Percentiles rank a stretch among this genome's conserved stretches.
phyloP scores from a whole-genome alignment of 441 rosid species.

The Brassica balearica region DNA sequence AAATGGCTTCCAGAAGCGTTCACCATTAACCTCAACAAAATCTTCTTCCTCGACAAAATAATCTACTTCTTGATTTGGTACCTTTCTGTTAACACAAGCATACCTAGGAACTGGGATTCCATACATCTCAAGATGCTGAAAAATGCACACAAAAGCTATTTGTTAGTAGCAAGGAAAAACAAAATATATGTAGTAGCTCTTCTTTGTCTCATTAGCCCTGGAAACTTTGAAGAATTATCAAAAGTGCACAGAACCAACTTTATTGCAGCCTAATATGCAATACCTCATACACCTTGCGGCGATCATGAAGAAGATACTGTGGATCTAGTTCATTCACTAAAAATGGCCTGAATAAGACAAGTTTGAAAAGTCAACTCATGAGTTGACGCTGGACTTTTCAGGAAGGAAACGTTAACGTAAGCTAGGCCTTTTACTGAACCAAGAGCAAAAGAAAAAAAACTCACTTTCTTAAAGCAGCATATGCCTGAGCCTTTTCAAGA shows the following conservation, averaged over 20 bases:
- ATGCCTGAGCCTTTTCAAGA: constrained; percentile 92
- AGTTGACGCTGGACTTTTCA: no score
- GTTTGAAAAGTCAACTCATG: constrained; percentile 28
- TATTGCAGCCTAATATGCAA: constrained; percentile 28
- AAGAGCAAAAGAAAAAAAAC: no score
- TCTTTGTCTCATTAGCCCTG: constrained; percentile 12
- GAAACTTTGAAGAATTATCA: constrained; percentile 17
- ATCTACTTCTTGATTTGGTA: constrained; percentile 84
- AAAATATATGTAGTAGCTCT: constrained; percentile 6
- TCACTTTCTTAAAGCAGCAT: constrained; percentile 93
- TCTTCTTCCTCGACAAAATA: constrained; percentile 96
- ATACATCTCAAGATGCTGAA: constrained; percentile 86
- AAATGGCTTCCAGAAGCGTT: constrained; percentile 99
- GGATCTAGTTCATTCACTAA: constrained; percentile 91
- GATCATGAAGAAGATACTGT: constrained; percentile 97
- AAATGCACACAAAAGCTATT: constrained; percentile 40
- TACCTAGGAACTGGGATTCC: constrained; percentile 99
- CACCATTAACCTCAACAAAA: constrained; percentile 96
- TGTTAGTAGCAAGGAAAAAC: constrained; percentile 19
- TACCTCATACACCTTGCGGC: constrained; percentile 99
- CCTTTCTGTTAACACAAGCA: constrained; percentile 92
- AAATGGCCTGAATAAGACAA: constrained; percentile 76
- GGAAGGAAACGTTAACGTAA: no score
- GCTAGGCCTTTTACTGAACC: no score
- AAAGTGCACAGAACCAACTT: not conserved